phyloP scores from a whole-genome alignment of 2,329 filamentous ascomycete genomes.

The Ceratocystis cubensis region DNA sequence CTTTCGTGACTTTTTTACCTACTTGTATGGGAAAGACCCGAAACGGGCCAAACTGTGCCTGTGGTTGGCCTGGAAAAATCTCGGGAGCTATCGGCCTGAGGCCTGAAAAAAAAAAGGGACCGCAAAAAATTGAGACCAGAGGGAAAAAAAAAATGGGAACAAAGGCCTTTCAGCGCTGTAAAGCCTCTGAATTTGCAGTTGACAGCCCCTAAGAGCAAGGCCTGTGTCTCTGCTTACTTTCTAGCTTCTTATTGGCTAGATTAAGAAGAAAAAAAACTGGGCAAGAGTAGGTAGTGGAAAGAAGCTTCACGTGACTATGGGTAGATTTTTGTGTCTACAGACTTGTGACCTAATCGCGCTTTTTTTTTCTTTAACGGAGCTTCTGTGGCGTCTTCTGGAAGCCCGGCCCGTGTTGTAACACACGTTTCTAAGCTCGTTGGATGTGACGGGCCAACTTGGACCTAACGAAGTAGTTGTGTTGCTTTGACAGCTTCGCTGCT shows the following conservation, averaged over 20 bases:
- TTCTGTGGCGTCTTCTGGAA: conserved; percentile 9
- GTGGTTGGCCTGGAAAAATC: conserved; percentile 21
- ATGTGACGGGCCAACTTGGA: not conserved
- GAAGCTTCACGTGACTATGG: not conserved
- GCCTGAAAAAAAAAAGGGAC: conserved; percentile 9
- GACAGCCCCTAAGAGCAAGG: not conserved
- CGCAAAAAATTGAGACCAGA: not conserved
- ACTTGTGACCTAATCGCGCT: not conserved
- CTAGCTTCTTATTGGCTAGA: conserved; percentile 16
- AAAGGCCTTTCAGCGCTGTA: not conserved
- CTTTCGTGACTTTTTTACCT: not conserved
- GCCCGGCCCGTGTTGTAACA: not conserved
- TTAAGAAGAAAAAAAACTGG: too few relatives aligned
- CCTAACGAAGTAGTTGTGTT: not conserved
- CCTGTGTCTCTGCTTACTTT: conserved; percentile 18
- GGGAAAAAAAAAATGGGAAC: conserved; percentile 3
- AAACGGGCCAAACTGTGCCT: conserved; percentile 10
- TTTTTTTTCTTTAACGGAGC: not conserved
- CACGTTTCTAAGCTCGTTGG: not conserved
- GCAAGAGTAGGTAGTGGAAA: too few relatives aligned
- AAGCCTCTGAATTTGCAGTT: not conserved
- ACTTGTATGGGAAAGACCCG: not conserved
- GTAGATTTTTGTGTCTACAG: not conserved
- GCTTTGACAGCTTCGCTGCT: not conserved
- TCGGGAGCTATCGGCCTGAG: conserved; percentile 20